Conservation (phyloP, 768 basidiomycete species). For the Mycena floridula region DNA sequence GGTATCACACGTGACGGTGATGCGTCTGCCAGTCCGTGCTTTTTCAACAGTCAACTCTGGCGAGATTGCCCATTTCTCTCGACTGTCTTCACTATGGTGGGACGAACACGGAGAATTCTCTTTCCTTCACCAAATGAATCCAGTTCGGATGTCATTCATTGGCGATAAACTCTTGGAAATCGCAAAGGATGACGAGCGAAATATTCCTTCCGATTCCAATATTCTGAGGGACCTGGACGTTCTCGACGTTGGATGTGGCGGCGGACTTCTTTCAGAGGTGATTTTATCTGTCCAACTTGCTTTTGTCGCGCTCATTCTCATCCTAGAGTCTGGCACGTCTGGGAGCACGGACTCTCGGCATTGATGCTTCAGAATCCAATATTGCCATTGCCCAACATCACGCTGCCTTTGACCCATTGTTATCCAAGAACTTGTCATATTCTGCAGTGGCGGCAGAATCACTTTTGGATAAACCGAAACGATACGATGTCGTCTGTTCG, state of each 20-base stretch:
- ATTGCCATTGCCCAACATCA: slow-evolving; percentile 81
- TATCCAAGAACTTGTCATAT: slow-evolving; percentile 50
- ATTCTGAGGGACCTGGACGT: slow-evolving; percentile 62
- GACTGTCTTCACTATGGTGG: slow-evolving; percentile 92
- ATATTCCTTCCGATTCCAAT: slow-evolving; percentile 22
- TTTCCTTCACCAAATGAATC: slow-evolving; percentile 93
- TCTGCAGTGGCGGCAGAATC: slow-evolving; percentile 69
- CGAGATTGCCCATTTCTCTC: slow-evolving; percentile 88
- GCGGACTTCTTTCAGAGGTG: slow-evolving; percentile 89
- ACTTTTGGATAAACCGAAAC: slow-evolving; percentile 54
- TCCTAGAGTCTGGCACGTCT: slow-evolving; percentile 77
- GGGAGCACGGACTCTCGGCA: slow-evolving; percentile 83
- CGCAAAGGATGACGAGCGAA: slow-evolving; percentile 46
- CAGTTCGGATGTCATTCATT: slow-evolving; percentile 77
- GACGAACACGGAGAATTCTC: slow-evolving; percentile 88
- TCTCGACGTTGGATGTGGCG: slow-evolving; percentile 93
- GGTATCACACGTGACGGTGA: too few relatives aligned
- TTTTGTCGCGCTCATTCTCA: slow-evolving; percentile 4
- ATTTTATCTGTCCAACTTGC: background rate
- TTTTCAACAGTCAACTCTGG: slow-evolving; percentile 57
- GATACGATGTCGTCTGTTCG: slow-evolving; percentile 90
- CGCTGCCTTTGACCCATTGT: slow-evolving; percentile 64
- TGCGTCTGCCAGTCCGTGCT: too few relatives aligned
- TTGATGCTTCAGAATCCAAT: slow-evolving; percentile 88
- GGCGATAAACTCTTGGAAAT: slow-evolving; percentile 66